Evolutionary conservation across 345 rosid genomes (phyloP).

Genomic region (Heritiera fomes): DNA sequence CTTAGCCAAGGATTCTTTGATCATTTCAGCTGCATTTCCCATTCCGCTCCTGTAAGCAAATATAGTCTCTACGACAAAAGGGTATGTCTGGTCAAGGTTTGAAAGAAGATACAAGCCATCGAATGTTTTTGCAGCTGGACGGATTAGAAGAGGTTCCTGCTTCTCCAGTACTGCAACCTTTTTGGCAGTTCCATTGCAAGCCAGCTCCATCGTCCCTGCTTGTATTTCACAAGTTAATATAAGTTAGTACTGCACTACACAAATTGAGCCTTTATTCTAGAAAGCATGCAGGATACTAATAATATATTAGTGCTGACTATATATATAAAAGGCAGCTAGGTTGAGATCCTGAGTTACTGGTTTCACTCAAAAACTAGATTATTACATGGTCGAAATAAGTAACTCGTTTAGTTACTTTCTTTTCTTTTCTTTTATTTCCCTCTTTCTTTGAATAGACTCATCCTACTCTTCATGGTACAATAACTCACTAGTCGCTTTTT

Average conservation of each 20-base stretch:
- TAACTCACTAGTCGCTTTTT: no score
- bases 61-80: slow-evolving; percentile 33
- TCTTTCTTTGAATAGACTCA: no score
- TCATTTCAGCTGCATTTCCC: slow-evolving; percentile 49
- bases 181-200: slow-evolving; percentile 27
- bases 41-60: slow-evolving; percentile 69
- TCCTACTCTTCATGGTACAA: no score
- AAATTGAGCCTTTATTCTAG: no score
- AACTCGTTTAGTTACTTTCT: no score
- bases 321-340: no score
- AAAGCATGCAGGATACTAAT: no score
- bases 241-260: background rate
- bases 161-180: slow-evolving; percentile 38
- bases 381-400: no score
- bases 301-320: no score
- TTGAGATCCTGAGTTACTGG: no score
- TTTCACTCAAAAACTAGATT: no score
- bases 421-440: no score
- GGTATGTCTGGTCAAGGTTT: slow-evolving; percentile 82
- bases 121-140: slow-evolving; percentile 62
- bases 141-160: slow-evolving; percentile 47
- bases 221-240: background rate
- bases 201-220: background rate
- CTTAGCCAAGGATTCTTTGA: slow-evolving; percentile 63
- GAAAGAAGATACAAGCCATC: slow-evolving; percentile 83